Evolutionary conservation across 75 land plant species (phyloP), one percentile per base, ranked within the genome.

Genomic region (Gnetum montanum): DNA sequence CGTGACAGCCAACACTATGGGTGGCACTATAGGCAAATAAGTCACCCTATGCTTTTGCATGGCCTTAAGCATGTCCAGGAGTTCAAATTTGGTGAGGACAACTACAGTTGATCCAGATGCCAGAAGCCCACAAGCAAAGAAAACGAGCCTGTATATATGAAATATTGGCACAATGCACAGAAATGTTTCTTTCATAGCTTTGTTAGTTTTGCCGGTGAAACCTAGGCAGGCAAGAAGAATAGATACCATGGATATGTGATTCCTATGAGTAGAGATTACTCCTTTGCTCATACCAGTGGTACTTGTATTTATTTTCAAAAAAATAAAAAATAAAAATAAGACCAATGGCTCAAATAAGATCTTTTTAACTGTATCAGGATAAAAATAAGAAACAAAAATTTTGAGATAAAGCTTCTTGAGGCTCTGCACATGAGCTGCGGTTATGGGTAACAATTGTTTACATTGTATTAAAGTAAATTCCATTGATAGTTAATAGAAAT

Each of bases 261-360:
- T 90, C 55, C 74, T 51, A 66, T 90, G 96, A 7, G 96, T 71
- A 28, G 79, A 66, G 7, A 72, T 73, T 10, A 86, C 91, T 2
- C 97, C 97, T 46, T 87, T 92, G 76, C 97, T 88, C 31, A 64
- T 52, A 10, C 94, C 93, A 23, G 94, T 92, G 7, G 93, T 92
- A 6, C 97, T n/a, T n/a, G n/a, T n/a, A n/a, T n/a, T n/a, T n/a
- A n/a, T n/a, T n/a, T n/a, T n/a, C n/a, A n/a, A n/a, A n/a, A n/a
- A n/a, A n/a, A n/a, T n/a, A n/a, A n/a, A n/a, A n/a, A n/a, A n/a
- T n/a, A n/a, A n/a, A n/a, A n/a, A n/a, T n/a, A n/a, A n/a, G n/a
- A n/a, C n/a, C n/a, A n/a, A n/a, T n/a, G n/a, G n/a, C n/a, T n/a
- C n/a, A n/a, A n/a, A n/a, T n/a, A n/a, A n/a, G n/a, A n/a, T n/a